phyloP scores from a whole-genome alignment of 495 filamentous ascomycete species.

The Lasiosphaeriaceae sp. region DNA sequence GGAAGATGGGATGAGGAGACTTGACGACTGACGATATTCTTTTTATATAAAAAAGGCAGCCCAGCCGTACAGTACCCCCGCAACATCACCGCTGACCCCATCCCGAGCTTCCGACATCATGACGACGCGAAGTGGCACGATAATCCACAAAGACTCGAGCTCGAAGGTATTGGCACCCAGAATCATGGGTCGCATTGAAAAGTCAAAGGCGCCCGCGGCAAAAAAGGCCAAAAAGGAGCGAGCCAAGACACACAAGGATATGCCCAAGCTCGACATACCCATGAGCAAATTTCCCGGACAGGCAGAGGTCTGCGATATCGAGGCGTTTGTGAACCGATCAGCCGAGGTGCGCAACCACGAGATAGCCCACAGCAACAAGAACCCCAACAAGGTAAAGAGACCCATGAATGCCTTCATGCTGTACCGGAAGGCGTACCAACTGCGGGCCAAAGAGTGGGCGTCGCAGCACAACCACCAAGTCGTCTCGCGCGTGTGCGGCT shows the following conservation, averaged over 20 bases:
- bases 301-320: constrained; percentile 73
- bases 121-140: constrained; percentile 43
- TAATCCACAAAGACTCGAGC: constrained; percentile 4
- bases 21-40: not conserved
- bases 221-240: constrained; percentile 51
- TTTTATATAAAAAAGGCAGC: constrained; percentile 4
- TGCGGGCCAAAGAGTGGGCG: constrained; percentile 77
- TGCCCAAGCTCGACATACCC: constrained; percentile 58
- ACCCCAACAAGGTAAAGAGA: constrained; percentile 74
- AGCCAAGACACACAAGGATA: constrained; percentile 46
- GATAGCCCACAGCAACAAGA: constrained; percentile 57
- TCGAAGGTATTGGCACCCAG: constrained; percentile 21
- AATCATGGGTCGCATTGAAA: constrained; percentile 32
- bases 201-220: constrained; percentile 21
- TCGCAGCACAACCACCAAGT: constrained; percentile 91
- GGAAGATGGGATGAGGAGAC: not conserved
- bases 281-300: constrained; percentile 63
- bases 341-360: constrained; percentile 61
- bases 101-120: constrained; percentile 32
- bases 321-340: constrained; percentile 72
- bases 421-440: constrained; percentile 89
- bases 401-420: constrained; percentile 99
- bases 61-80: constrained; percentile 48
- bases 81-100: constrained; percentile 47
- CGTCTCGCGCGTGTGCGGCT: constrained; percentile 78